These are phyloP conservation scores for Paspalum notatum DNA, from an alignment of 176 grass and related monocot genomes.

Conservation along the genomic window DNA sequence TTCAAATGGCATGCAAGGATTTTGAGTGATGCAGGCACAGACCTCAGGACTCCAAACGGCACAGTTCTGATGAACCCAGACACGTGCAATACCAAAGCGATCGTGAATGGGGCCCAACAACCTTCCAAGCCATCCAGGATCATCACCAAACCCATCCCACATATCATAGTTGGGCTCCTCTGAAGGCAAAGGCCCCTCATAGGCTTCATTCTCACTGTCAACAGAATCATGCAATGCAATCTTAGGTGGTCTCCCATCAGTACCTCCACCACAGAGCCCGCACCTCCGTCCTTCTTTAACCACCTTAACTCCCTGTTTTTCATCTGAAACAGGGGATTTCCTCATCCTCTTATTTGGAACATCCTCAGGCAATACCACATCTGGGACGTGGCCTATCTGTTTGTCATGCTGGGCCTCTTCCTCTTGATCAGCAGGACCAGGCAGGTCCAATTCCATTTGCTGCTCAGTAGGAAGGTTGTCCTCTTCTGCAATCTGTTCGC, in stretches of 20 bases:
- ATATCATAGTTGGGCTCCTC: slow-evolving; percentile 92
- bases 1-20: neutral
- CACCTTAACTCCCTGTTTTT: slow-evolving; percentile 34
- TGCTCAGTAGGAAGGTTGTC: slow-evolving; percentile 36
- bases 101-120: slow-evolving; percentile 91
- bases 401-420: slow-evolving; percentile 31
- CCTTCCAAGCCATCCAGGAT: slow-evolving; percentile 89
- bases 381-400: slow-evolving; percentile 37
- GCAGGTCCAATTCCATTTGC: slow-evolving; percentile 34
- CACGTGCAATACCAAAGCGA: slow-evolving; percentile 77
- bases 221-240: slow-evolving; percentile 68
- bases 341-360: slow-evolving; percentile 42
- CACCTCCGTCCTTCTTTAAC: slow-evolving; percentile 88
- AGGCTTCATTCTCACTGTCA: slow-evolving; percentile 93
- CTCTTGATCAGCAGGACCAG: slow-evolving; percentile 40
- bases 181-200: slow-evolving; percentile 81
- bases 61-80: slow-evolving; percentile 99
- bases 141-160: slow-evolving; percentile 93
- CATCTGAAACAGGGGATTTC: slow-evolving; percentile 38
- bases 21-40: slow-evolving; percentile 27
- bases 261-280: slow-evolving; percentile 85
- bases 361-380: slow-evolving; percentile 42
- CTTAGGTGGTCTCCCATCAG: slow-evolving; percentile 87
- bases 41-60: slow-evolving; percentile 99
- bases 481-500: slow-evolving; percentile 31